Percentiles rank a stretch among this genome's conserved stretches.
Conservation (phyloP, 2,329 filamentous ascomycete genomes). For the Rasamsonia emersonii region DNA sequence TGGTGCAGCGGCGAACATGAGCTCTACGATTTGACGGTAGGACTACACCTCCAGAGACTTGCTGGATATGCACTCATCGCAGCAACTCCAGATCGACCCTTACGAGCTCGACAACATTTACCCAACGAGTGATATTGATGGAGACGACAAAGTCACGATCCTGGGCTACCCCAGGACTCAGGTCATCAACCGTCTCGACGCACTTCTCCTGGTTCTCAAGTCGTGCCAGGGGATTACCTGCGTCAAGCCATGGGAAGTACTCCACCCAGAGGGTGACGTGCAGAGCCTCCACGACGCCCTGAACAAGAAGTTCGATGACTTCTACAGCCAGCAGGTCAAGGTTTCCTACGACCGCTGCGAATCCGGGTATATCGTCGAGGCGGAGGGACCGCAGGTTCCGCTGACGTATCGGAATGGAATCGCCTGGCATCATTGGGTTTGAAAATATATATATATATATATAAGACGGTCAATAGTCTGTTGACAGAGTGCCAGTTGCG, state of each 20-base stretch:
- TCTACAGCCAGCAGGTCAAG: constrained; percentile 24
- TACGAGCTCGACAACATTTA: constrained; percentile 30
- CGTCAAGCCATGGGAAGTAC: constrained; percentile 27
- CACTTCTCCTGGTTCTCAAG: constrained; percentile 30
- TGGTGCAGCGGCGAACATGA: constrained; percentile 36
- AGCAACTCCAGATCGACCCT: constrained; percentile 20
- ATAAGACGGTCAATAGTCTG: too few relatives aligned
- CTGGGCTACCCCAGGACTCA: constrained; percentile 15
- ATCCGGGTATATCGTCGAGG: constrained; percentile 25
- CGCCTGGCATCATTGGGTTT: constrained; percentile 14
- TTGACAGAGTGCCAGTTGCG: too few relatives aligned
- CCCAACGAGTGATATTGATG: not conserved
- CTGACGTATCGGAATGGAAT: constrained; percentile 12
- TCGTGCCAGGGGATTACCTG: constrained; percentile 30
- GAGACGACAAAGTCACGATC: constrained; percentile 6
- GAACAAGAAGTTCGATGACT: constrained; percentile 19
- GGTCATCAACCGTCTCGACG: constrained; percentile 22
- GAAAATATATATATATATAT: too few relatives aligned
- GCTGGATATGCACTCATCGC: not conserved
- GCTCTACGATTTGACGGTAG: constrained; percentile 29
- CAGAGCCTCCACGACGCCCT: constrained; percentile 24
- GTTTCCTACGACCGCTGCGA: constrained; percentile 29
- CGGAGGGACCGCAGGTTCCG: constrained; percentile 26
- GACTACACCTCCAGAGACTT: constrained; percentile 3
- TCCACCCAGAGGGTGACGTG: constrained; percentile 26